Evolutionary conservation across 768 basidiomycete genomes (phyloP), one percentile per base, ranked within the genome.

Genomic region (Fomitopsis serialis): DNA sequence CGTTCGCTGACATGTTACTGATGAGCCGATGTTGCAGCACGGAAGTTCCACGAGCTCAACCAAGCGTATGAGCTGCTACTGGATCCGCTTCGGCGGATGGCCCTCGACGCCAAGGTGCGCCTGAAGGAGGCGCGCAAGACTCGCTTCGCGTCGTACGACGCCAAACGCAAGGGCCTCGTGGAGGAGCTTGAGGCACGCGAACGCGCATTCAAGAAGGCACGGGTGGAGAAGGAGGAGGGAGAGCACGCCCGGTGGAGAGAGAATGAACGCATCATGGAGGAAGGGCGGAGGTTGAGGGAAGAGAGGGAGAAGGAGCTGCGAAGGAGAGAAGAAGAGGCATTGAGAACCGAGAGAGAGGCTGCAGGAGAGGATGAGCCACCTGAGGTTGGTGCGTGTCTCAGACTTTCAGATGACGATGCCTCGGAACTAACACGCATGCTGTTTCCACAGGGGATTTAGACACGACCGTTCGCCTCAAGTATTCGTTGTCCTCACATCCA

Each of bases 1-100:
- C 21, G 11, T 19, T 40, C 35, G 48, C 8, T 15, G 5, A 12
- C 13, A 29, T 7, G 11, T 9, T 32, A 37, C 19, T 27, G 36
- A 13, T 37, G 24, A 42, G 15, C 4, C 35, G 10, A n/a, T 36
- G 1, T 37, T 25, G n/a, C 37, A 82, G 87, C 87, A 2, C 78
- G 83, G 52, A 87, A 89, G 64, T 92, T 93, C 63, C 90, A 93
- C 64, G 88, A 88, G 52, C 79, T 93, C 46, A 92, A 86, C 52
- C 81, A 82, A 55, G 88, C 90, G 0, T 87, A 89, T 61, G 85
- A 91, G 65, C 74, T 91, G 1, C 74, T 93, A 6, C 84, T 92
- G 53, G 91, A 92, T 61, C 90, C 90, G 3, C 69, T 89, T 29
- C 81, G 86, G 35, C 81, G 88, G 19, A 74, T 91, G 40, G 89